phyloP scores from a whole-genome alignment of 139 green algal genomes.

The Trebouxia sp. region DNA sequence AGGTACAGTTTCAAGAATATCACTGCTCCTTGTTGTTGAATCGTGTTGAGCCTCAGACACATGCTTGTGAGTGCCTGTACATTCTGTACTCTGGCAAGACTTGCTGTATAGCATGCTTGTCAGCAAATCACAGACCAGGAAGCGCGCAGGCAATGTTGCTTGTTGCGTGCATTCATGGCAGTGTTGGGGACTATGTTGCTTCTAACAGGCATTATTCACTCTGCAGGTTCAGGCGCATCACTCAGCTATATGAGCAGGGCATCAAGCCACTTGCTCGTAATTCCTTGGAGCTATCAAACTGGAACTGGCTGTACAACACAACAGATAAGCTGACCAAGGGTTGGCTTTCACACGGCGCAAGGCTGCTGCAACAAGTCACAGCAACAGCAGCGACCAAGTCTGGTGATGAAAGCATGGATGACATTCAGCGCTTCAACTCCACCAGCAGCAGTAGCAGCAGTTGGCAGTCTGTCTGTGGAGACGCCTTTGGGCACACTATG shows the following conservation, averaged over 20 bases:
- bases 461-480: not conserved
- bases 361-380: constrained; percentile 20
- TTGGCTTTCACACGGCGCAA: constrained; percentile 41
- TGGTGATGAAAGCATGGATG: not conserved
- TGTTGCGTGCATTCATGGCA: too few relatives aligned
- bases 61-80: too few relatives aligned
- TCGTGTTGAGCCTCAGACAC: not conserved
- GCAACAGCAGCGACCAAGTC: constrained; percentile 7
- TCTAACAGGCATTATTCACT: too few relatives aligned
- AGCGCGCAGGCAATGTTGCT: too few relatives aligned
- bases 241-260: constrained; percentile 12
- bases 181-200: too few relatives aligned
- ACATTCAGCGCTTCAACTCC: not conserved
- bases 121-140: too few relatives aligned
- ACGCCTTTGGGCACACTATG: constrained; percentile 17
- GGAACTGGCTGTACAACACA: constrained; percentile 37
- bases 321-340: constrained; percentile 40
- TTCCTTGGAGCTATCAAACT: not conserved
- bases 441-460: constrained; percentile 18
- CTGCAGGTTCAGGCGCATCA: constrained; percentile 28
- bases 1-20: constrained; percentile 20
- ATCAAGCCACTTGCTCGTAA: constrained; percentile 21
- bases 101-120: too few relatives aligned
- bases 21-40: not conserved
- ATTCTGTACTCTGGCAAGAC: too few relatives aligned